Base-by-base conservation (phyloP, 164 flowering plant species). In the Hamamelis virginiana region DNA sequence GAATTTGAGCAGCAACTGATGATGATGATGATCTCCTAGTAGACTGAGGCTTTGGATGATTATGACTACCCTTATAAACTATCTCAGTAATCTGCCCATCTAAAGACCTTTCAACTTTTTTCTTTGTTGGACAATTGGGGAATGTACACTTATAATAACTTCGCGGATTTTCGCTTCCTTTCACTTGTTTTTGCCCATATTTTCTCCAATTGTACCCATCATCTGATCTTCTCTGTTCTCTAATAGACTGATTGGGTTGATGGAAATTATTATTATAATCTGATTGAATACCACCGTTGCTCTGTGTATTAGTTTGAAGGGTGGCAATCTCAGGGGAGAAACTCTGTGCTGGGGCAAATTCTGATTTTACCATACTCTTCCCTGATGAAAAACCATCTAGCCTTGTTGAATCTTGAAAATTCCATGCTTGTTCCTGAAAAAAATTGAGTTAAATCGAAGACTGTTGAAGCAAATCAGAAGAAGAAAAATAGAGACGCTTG, bases 201-300 rank as follows among this genome's bases (percentile, higher is more conserved):
- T 90, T 90, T 33, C 93, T 83, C 96, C 96, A 90, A 59, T 88
- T 90, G 70, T 84, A 90, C 8, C 96, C 96, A 64, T 88, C 92
- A 8, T 86, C 93, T 21, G 89, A 83, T 69, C 66, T 82, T 59
- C 74, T 78, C 27, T 73, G 72, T 69, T 81, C 80, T 47, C 75
- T 75, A 3, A 78, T 22, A 0, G 73, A 22, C 74, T 79, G 83
- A 48, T 81, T 47, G 56, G 78, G 28, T 46, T 75, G 82, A 3
- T 76, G 77, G 63, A 65, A 23, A 16, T 71, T 72, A 16, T 71
- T 72, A 45, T 69, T 66, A 50, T 65, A 53, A 52, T 79, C 74
- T 0, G 77, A 70, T 50, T 76, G 82, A 25, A 45, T 38, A 25
- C 74, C 76, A 43, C 26, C 19, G 48, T 67, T 68, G 71, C 19